Evolutionary conservation across 2,329 filamentous ascomycete genomes (phyloP), one percentile per base, ranked within the genome.

Genomic region (Colletotrichum coccodes): DNA sequence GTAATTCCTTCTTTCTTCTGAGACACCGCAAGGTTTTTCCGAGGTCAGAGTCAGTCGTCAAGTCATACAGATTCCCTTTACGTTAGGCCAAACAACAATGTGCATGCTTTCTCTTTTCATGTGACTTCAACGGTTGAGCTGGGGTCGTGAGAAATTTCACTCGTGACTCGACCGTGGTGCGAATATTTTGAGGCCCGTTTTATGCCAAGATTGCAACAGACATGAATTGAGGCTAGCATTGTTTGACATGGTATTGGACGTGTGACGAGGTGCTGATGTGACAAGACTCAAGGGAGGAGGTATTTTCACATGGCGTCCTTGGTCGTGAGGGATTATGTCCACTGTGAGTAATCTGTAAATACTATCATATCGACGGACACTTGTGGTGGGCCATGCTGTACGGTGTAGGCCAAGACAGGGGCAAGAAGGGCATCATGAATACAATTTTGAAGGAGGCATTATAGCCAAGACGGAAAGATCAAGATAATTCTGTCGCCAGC

Each of bases 1-100:
- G 57, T 66, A 71, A 70, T 70, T 66, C 60, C 68, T 70, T 73
- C 62, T 68, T 67, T 66, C 64, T 73, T 73, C 71, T 36, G 67
- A 70, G 67, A 68, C 63, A 70, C 67, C 58, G 67, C 52, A 52
- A 70, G 67, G 62, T 70, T 68, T 56, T 70, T 61, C 44, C 23
- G 63, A 68, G 63, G 66, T 69, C 66, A 69, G 63, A 70, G 67
- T 68, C 67, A 57, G 63, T 68, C 40, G 67, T 61, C 50, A 67
- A 61, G 63, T 63, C 67, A 68, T 68, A 70, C 62, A 65, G 65
- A 67, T 70, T 68, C 67, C 67, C 67, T 70, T 68, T 54, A 59
- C 58, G 64, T 68, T 62, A 57, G 64, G 52, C 34, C 40, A 68
- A 62, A n/a, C 49, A 47, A 50, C 49, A 9, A 28, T 54, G 34